Conservation (phyloP, 495 filamentous ascomycete genomes). For the Pseudomonodictys pantanalensis region DNA sequence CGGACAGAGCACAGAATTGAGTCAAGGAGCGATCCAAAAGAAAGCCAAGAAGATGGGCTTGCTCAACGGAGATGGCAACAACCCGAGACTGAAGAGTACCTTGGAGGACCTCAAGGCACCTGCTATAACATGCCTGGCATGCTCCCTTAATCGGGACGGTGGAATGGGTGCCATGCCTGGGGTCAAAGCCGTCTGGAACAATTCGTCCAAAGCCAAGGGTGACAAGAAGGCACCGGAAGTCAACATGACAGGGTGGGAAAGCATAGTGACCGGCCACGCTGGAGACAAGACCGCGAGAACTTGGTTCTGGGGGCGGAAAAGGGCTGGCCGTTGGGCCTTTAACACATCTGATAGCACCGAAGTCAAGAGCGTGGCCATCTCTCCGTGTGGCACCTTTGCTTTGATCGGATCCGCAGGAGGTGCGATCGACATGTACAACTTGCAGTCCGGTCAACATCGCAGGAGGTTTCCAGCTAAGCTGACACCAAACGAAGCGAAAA, state of each 20-base stretch:
- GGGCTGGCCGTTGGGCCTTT: slow-evolving; percentile 89
- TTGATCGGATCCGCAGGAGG: slow-evolving; percentile 82
- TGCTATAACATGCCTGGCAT: slow-evolving; percentile 84
- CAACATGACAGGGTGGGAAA: slow-evolving; percentile 88
- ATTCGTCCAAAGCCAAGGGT: slow-evolving; percentile 57
- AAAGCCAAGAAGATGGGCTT: slow-evolving; percentile 81
- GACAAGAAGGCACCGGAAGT: slow-evolving; percentile 53
- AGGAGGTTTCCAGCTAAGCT: slow-evolving; percentile 76
- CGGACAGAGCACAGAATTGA: slow-evolving; percentile 89
- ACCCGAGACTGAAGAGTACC: slow-evolving; percentile 53
- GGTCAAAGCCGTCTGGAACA: slow-evolving; percentile 72
- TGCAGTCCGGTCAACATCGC: slow-evolving; percentile 86
- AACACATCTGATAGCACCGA: slow-evolving; percentile 78
- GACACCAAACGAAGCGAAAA: slow-evolving; percentile 61
- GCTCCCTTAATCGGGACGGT: slow-evolving; percentile 86
- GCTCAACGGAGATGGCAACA: slow-evolving; percentile 48
- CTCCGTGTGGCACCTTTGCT: slow-evolving; percentile 89
- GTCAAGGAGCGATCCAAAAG: slow-evolving; percentile 76
- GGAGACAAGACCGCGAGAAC: slow-evolving; percentile 81
- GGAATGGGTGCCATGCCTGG: slow-evolving; percentile 78
- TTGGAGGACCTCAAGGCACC: slow-evolving; percentile 81
- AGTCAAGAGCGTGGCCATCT: slow-evolving; percentile 81
- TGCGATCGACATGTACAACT: slow-evolving; percentile 87
- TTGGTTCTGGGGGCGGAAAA: slow-evolving; percentile 96
- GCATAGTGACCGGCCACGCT: slow-evolving; percentile 89